A percentile compares a stretch with the other conserved stretches of the same genome.
phyloP scores from a whole-genome alignment of 768 basidiomycete species.

The Boletus barrowsii region DNA sequence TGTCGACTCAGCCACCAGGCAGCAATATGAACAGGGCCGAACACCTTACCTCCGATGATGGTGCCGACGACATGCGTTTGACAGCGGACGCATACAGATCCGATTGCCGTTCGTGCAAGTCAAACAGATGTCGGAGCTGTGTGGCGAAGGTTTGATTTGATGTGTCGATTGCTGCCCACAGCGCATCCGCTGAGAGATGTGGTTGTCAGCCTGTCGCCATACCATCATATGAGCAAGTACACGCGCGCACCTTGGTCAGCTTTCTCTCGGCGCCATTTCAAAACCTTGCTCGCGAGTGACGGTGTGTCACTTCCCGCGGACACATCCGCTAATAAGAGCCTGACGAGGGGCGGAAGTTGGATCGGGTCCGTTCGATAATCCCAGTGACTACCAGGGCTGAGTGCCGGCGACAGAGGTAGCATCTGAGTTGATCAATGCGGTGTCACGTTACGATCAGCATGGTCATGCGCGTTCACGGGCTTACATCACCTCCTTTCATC shows the following conservation, averaged over 20 bases:
- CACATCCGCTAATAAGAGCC: constrained; percentile 91
- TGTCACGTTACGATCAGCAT: neutral
- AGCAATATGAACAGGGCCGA: constrained; percentile 12
- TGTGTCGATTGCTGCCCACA: constrained; percentile 65
- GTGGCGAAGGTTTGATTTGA: constrained; percentile 59
- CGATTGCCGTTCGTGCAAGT: constrained; percentile 46
- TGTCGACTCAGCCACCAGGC: neutral
- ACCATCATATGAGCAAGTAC: neutral
- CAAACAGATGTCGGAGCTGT: constrained; percentile 50
- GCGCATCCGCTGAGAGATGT: constrained; percentile 45
- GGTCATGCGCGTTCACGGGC: neutral
- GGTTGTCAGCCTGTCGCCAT: neutral
- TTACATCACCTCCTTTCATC: constrained; percentile 25
- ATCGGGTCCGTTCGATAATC: constrained; percentile 68
- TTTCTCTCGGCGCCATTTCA: constrained; percentile 80
- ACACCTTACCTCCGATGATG: constrained; percentile 49
- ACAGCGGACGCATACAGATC: constrained; percentile 53
- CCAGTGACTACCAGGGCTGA: constrained; percentile 62
- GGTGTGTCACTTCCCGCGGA: constrained; percentile 97
- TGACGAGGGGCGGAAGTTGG: constrained; percentile 76
- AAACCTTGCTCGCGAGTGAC: constrained; percentile 85
- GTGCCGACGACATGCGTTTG: constrained; percentile 59
- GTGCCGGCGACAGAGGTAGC: constrained; percentile 46
- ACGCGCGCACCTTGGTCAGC: constrained; percentile 46
- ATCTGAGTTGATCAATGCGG: constrained; percentile 10